A percentile compares a stretch with the other conserved stretches of the same genome.
Evolutionary conservation across 345 rosid species (phyloP).

Genomic region (Nasturtium officinale): DNA sequence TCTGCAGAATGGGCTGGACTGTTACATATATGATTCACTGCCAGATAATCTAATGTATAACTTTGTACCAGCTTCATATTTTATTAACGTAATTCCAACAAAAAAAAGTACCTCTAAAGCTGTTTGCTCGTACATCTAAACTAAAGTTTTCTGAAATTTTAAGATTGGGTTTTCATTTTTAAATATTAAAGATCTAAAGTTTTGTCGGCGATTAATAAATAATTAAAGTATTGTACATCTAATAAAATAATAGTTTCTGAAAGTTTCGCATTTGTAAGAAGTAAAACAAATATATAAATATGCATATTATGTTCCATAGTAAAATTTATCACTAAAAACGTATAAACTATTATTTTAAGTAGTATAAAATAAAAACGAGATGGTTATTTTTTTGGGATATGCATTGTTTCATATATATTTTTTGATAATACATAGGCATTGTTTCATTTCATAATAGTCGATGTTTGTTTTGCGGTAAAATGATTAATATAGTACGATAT

Average conservation of each 20-base stretch:
- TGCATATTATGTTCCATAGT: background rate
- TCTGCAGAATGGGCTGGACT: conserved; percentile 13
- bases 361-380: background rate
- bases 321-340: too few relatives aligned
- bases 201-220: conserved; percentile 32
- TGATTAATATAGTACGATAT: background rate
- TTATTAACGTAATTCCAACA: conserved; percentile 20
- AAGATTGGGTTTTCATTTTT: conserved; percentile 23
- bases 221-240: background rate
- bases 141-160: conserved; percentile 24
- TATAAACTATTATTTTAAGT: too few relatives aligned
- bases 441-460: background rate
- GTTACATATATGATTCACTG: conserved; percentile 17
- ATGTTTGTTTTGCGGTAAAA: conserved; percentile 15
- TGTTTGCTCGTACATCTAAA: conserved; percentile 28
- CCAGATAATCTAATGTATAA: conserved; percentile 7
- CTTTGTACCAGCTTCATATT: conserved; percentile 24
- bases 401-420: too few relatives aligned
- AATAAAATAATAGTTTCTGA: background rate
- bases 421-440: too few relatives aligned
- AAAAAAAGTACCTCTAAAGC: conserved; percentile 13
- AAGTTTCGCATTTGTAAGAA: background rate
- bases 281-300: background rate
- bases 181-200: background rate
- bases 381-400: background rate